phyloP scores from a whole-genome alignment of 2,329 filamentous ascomycete species.

The Aspergillus costaricaensis region DNA sequence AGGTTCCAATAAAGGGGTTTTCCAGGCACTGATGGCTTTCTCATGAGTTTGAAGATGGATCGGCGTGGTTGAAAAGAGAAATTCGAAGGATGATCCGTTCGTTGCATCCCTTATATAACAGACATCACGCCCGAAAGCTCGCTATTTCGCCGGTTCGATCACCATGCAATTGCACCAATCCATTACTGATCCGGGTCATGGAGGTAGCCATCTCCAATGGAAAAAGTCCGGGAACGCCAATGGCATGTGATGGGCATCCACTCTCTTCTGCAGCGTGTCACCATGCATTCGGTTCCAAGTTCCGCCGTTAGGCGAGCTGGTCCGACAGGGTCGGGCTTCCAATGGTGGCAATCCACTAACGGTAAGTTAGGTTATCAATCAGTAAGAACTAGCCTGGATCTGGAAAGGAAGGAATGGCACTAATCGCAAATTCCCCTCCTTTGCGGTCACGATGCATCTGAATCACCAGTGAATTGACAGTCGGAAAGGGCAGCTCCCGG shows the following conservation, averaged over 20 bases:
- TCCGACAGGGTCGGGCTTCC: background rate
- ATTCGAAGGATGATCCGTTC: background rate
- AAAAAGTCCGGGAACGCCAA: too few species aligned
- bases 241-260: background rate
- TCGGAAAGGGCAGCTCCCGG: slow-evolving; percentile 5
- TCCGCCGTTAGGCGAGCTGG: background rate
- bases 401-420: background rate
- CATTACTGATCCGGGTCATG: background rate
- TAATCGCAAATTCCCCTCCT: background rate
- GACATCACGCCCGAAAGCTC: background rate
- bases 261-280: background rate
- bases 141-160: background rate
- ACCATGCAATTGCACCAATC: background rate
- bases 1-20: background rate
- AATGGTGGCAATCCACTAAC: background rate
- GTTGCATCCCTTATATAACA: background rate
- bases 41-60: background rate
- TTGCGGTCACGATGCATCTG: background rate
- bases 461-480: background rate
- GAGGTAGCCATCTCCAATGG: background rate
- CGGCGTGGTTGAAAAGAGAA: background rate
- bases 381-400: background rate
- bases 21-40: background rate
- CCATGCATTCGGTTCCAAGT: background rate
- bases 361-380: background rate